Evolutionary conservation across 345 rosid species (phyloP).

Genomic region (Syzygium aromaticum): DNA sequence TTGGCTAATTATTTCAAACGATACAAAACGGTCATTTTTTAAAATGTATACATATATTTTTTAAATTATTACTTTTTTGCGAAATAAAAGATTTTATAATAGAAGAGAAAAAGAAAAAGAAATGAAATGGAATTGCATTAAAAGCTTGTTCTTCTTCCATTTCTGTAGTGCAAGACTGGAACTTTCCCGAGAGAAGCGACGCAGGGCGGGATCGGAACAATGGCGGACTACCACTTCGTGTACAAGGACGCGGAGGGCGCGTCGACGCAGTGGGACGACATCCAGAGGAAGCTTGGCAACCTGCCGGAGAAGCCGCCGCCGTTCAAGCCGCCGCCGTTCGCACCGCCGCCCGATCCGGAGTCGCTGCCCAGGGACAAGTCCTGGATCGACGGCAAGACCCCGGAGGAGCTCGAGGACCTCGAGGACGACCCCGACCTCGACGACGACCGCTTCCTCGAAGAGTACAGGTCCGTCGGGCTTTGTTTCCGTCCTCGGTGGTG

Average conservation of each 20-base stretch:
- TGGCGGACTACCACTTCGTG: slow-evolving; percentile 94
- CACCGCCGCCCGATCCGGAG: slow-evolving; percentile 56
- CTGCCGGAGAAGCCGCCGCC: slow-evolving; percentile 74
- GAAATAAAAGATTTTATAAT: too few relatives aligned
- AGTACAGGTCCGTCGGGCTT: slow-evolving; percentile 47
- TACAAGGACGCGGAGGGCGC: slow-evolving; percentile 96
- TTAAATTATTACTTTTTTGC: too few relatives aligned
- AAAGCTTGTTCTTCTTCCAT: background rate
- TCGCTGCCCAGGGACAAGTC: slow-evolving; percentile 68
- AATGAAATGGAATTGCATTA: background rate
- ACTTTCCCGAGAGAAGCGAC: background rate
- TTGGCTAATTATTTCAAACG: too few relatives aligned
- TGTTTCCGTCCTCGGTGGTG: background rate
- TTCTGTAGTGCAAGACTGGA: background rate
- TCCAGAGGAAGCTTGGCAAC: slow-evolving; percentile 91
- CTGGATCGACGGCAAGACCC: slow-evolving; percentile 67
- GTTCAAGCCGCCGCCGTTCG: slow-evolving; percentile 78
- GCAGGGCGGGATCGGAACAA: slow-evolving; percentile 1
- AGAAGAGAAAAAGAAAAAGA: background rate
- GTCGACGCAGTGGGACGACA: slow-evolving; percentile 98
- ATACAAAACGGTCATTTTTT: too few relatives aligned
- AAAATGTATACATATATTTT: too few relatives aligned
- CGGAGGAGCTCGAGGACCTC: slow-evolving; percentile 77
- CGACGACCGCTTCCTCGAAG: slow-evolving; percentile 83
- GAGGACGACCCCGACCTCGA: slow-evolving; percentile 75